Percentiles rank a stretch among this genome's conserved stretches.
These are phyloP conservation scores for Centella asiatica DNA, from an alignment of 129 eudicot species.

Conservation along the genomic window DNA sequence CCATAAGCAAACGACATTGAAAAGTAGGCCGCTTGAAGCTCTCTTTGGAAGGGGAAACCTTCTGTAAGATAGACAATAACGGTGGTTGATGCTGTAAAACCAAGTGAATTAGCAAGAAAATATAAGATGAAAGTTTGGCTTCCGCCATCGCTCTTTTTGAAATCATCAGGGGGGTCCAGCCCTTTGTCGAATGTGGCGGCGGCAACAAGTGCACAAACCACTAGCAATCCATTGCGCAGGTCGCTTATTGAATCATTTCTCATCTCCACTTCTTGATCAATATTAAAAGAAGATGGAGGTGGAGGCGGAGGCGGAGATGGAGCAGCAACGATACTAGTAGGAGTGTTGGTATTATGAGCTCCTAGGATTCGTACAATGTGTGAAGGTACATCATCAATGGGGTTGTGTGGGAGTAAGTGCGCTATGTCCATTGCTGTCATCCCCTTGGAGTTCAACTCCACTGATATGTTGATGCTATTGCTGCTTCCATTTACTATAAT, in stretches of 20 bases:
- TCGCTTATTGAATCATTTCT: constrained; percentile 2
- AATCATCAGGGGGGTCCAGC: constrained; percentile 1
- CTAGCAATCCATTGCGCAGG: constrained; percentile 12
- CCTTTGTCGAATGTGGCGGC: constrained; percentile 13
- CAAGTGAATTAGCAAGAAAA: not conserved
- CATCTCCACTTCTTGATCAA: not conserved
- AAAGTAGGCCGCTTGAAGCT: not conserved
- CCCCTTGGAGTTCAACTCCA: not conserved
- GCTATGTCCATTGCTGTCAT: constrained; percentile 6
- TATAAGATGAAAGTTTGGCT: not conserved
- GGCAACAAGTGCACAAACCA: constrained; percentile 9
- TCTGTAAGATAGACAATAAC: constrained; percentile 6
- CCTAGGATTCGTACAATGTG: not conserved
- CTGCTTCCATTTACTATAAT: not conserved
- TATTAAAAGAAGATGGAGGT: not conserved
- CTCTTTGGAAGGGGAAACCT: constrained; percentile 13
- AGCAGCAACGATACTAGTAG: not conserved
- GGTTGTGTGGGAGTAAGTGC: not conserved
- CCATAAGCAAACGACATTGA: not conserved
- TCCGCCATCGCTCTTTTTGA: too few relatives aligned
- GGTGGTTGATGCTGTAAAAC: constrained; percentile 2
- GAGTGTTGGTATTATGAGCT: not conserved
- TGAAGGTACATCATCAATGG: not conserved
- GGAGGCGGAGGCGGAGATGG: not conserved
- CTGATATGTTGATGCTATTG: not conserved